Conservation (phyloP, 257 asterid genomes). For the Linaria vulgaris region DNA sequence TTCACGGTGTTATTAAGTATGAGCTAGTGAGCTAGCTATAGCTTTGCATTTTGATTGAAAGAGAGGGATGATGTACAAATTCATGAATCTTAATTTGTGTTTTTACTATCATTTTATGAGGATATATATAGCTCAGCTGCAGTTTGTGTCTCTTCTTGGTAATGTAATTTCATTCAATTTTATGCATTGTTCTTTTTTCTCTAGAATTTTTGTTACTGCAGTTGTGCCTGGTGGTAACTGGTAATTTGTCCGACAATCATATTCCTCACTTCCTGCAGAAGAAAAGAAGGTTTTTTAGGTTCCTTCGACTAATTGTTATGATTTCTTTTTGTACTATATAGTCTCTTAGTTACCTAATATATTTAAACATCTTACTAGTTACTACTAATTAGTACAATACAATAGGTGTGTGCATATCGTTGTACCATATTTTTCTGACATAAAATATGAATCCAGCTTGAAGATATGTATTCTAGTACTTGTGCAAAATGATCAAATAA, state of each 20-base stretch:
- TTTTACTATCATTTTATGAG: constrained; percentile 17
- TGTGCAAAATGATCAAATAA: no score
- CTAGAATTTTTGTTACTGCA: constrained; percentile 25
- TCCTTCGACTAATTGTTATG: constrained; percentile 21
- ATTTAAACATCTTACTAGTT: background rate
- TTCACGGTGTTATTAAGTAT: constrained; percentile 36
- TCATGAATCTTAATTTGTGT: constrained; percentile 43
- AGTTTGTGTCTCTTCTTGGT: background rate
- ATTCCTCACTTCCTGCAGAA: constrained; percentile 40
- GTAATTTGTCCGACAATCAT: constrained; percentile 41
- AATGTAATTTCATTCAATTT: no score
- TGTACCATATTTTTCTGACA: constrained; percentile 12
- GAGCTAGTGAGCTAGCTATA: constrained; percentile 17
- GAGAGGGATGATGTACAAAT: constrained; percentile 44
- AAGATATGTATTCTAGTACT: no score
- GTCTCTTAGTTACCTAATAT: constrained; percentile 2
- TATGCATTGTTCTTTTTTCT: background rate
- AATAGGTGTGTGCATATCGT: background rate
- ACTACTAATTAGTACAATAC: no score
- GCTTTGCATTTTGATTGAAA: constrained; percentile 27
- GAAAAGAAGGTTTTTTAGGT: constrained; percentile 25
- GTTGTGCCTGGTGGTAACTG: no score
- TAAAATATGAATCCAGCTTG: constrained; percentile 11
- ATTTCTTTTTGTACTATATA: constrained; percentile 16
- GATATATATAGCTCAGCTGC: constrained; percentile 23